A percentile compares a stretch with the other conserved stretches of the same genome.
Evolutionary conservation across 345 rosid species (phyloP).

Genomic region (Gossypium longicalyx): DNA sequence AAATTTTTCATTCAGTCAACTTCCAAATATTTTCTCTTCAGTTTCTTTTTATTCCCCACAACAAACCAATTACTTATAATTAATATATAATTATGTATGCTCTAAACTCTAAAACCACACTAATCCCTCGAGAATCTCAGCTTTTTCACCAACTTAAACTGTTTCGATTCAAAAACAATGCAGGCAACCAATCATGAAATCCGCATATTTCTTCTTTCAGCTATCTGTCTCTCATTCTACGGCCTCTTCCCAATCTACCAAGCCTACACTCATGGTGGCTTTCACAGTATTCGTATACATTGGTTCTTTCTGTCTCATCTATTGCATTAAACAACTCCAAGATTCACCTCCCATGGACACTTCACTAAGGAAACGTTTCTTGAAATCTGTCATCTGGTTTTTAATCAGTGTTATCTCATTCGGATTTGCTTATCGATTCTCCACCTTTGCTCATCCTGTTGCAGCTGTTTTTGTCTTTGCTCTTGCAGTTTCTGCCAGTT

Average conservation of each 20-base stretch:
- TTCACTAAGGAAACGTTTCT: not conserved
- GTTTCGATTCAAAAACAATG: not conserved
- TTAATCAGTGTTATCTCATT: not conserved
- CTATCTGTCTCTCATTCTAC: not conserved
- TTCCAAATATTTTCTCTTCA: not conserved
- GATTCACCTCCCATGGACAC: not conserved
- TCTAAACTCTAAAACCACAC: not conserved
- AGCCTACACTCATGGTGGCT: not conserved
- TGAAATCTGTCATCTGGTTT: conserved; percentile 8
- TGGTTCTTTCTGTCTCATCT: not conserved
- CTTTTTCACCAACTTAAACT: not conserved
- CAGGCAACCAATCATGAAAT: not conserved
- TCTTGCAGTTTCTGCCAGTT: not conserved
- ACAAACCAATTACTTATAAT: not conserved
- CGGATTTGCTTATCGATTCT: not conserved
- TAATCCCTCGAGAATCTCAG: not conserved
- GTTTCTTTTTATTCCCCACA: not conserved
- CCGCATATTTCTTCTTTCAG: not conserved
- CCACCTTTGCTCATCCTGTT: conserved; percentile 5
- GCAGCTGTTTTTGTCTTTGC: conserved; percentile 6
- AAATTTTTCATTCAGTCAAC: not conserved
- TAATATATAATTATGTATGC: not conserved
- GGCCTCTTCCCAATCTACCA: not conserved
- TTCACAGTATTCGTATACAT: not conserved
- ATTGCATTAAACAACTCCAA: not conserved